phyloP scores from a whole-genome alignment of 345 rosid species.

The Geranium brycei region DNA sequence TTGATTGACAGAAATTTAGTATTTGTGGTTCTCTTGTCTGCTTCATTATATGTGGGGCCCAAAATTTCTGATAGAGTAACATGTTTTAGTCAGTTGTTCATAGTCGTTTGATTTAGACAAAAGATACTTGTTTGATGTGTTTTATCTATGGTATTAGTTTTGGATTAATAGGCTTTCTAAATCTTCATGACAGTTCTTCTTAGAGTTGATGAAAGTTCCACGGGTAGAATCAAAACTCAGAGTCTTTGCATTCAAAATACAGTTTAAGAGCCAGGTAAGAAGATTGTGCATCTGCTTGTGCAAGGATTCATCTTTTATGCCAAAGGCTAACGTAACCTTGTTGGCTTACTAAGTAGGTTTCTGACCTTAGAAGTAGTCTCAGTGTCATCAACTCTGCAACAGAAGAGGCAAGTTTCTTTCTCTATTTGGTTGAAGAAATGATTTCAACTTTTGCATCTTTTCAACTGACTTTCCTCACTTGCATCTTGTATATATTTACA shows the following conservation, averaged over 20 bases:
- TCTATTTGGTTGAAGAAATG: neutral
- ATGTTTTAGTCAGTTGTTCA: neutral
- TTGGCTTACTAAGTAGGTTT: conserved; percentile 33
- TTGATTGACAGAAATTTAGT: neutral
- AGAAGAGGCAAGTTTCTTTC: conserved; percentile 48
- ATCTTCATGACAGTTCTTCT: conserved; percentile 53
- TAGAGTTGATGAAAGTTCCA: conserved; percentile 84
- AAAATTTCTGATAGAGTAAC: no score
- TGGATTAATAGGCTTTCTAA: conserved; percentile 13
- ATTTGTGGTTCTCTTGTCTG: neutral
- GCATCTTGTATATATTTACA: neutral
- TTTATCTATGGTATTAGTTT: conserved; percentile 8
- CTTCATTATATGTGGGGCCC: neutral
- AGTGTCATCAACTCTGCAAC: conserved; percentile 61
- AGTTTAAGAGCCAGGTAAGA: conserved; percentile 67
- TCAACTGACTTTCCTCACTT: neutral
- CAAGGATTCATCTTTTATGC: conserved; percentile 4
- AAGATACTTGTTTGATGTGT: neutral
- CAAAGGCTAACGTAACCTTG: conserved; percentile 11
- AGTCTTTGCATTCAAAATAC: conserved; percentile 84
- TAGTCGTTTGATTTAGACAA: neutral
- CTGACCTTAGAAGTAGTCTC: conserved; percentile 65
- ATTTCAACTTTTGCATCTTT: neutral
- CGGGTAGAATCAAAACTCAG: conserved; percentile 85
- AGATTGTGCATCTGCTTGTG: conserved; percentile 7